phyloP scores from a whole-genome alignment of 78 protist species.

The Planoprotostelium fungivorum region DNA sequence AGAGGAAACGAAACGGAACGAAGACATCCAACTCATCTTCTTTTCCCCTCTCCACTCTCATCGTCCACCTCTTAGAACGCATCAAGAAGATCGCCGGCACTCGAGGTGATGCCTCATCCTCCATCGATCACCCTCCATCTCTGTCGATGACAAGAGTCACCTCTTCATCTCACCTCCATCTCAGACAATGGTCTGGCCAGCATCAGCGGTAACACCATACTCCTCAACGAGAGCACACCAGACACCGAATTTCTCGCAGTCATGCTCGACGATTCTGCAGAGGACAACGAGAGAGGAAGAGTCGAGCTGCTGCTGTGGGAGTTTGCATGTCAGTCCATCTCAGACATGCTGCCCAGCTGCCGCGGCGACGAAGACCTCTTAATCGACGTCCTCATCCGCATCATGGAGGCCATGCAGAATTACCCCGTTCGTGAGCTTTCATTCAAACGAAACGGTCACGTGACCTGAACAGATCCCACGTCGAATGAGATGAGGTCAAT shows the following conservation, averaged over 20 bases:
- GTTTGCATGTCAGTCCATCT: not conserved
- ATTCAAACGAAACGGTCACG: not conserved
- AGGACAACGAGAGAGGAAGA: not conserved
- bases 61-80: not conserved
- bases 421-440: not conserved
- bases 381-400: not conserved
- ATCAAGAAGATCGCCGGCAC: not conserved
- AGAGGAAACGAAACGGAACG: not conserved
- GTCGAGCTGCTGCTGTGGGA: not conserved
- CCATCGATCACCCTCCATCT: too few species aligned
- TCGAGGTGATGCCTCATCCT: too few species aligned
- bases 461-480: not conserved
- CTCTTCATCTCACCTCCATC: not conserved
- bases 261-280: not conserved
- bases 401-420: not conserved
- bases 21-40: not conserved
- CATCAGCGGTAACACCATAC: not conserved
- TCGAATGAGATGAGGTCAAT: not conserved
- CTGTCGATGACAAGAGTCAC: too few species aligned
- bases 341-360: not conserved
- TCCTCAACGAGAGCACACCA: not conserved
- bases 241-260: not conserved
- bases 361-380: not conserved
- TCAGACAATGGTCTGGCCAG: not conserved
- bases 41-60: not conserved